phyloP scores from a whole-genome alignment of 2,329 filamentous ascomycete genomes.

The Emericellopsis cladophorae region DNA sequence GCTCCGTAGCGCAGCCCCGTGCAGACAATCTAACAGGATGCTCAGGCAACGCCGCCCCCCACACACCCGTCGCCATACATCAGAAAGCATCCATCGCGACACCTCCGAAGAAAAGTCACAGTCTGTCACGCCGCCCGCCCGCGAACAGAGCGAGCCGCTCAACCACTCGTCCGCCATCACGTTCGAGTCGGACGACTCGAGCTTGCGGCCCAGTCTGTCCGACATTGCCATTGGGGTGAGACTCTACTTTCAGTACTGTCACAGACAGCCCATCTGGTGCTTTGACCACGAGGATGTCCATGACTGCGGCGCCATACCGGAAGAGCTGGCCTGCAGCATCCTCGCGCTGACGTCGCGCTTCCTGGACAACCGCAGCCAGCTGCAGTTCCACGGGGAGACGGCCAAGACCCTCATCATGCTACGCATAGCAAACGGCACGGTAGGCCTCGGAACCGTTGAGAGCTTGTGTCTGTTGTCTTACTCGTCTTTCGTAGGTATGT shows the following conservation, averaged over 20 bases:
- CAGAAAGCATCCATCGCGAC: not conserved
- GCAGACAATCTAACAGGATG: slow-evolving; percentile 14
- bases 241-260: slow-evolving; percentile 29
- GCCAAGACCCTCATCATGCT: slow-evolving; percentile 31
- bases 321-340: slow-evolving; percentile 28
- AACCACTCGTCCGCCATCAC: slow-evolving; percentile 11
- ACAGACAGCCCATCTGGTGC: slow-evolving; percentile 30
- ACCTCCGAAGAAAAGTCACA: slow-evolving; percentile 1
- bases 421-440: slow-evolving; percentile 35
- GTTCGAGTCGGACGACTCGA: slow-evolving; percentile 14
- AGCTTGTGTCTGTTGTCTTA: slow-evolving; percentile 36
- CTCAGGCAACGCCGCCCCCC: slow-evolving; percentile 10
- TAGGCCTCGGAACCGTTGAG: slow-evolving; percentile 34
- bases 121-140: slow-evolving; percentile 2
- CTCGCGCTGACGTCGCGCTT: slow-evolving; percentile 25
- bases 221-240: slow-evolving; percentile 21
- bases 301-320: slow-evolving; percentile 18
- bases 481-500: slow-evolving; percentile 33
- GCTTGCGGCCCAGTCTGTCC: slow-evolving; percentile 13
- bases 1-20: slow-evolving; percentile 2
- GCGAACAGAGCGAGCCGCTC: slow-evolving; percentile 1
- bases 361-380: slow-evolving; percentile 18
- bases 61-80: not conserved
- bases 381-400: slow-evolving; percentile 19
- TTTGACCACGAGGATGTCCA: slow-evolving; percentile 27